These are phyloP conservation scores for Phytophthora pistaciae DNA, from an alignment of 352 stramenopile species.

Conservation along the genomic window DNA sequence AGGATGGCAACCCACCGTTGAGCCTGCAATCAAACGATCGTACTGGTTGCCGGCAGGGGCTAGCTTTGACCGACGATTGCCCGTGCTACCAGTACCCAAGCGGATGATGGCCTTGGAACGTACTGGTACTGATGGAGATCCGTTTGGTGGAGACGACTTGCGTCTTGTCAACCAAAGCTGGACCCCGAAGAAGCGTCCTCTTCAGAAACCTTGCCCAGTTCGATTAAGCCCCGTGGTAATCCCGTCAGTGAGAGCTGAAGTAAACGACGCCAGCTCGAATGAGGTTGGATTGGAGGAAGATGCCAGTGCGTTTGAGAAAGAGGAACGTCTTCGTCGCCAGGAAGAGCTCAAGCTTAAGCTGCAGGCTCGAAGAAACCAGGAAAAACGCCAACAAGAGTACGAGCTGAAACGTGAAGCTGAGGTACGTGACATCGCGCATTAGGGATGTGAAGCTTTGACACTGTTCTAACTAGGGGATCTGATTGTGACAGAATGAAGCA, in stretches of 20 bases:
- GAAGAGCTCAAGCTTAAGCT: conserved; percentile 65
- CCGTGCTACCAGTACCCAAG: conserved; percentile 45
- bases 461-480: conserved; percentile 7
- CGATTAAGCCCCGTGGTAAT: conserved; percentile 50
- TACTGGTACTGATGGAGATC: conserved; percentile 1
- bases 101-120: conserved; percentile 29
- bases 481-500: conserved; percentile 53
- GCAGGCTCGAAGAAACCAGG: conserved; percentile 37
- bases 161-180: conserved; percentile 25
- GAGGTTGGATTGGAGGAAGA: conserved; percentile 10
- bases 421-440: too few relatives aligned
- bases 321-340: conserved; percentile 43
- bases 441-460: too few relatives aligned
- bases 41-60: conserved; percentile 73
- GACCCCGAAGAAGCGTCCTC: conserved; percentile 54
- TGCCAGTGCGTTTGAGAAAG: conserved; percentile 11
- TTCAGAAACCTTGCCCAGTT: conserved; percentile 53
- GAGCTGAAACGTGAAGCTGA: conserved; percentile 49
- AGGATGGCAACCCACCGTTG: conserved; percentile 16
- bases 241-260: conserved; percentile 8
- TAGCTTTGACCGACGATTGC: conserved; percentile 53
- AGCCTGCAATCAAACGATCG: conserved; percentile 63
- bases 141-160: conserved; percentile 17
- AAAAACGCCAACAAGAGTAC: conserved; percentile 47
- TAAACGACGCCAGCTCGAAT: neutral